phyloP scores from a whole-genome alignment of 140 eudicot species.

The Cichorium intybus region DNA sequence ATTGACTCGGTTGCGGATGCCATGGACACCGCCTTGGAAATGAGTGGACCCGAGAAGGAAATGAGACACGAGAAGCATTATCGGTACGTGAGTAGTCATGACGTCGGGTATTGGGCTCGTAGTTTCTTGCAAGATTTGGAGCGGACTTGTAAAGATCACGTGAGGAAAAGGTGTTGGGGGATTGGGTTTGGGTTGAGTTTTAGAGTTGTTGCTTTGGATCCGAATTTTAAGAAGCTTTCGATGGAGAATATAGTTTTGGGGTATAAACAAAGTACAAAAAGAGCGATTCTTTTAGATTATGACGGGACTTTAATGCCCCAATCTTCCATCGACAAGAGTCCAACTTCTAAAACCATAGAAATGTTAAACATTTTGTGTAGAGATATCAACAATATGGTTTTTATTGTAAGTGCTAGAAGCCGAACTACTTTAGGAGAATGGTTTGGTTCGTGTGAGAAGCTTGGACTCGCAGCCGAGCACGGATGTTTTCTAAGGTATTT shows the following conservation, averaged over 20 bases:
- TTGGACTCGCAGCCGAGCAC: slow-evolving; percentile 85
- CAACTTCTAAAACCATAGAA: slow-evolving; percentile 50
- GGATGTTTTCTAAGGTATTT: slow-evolving; percentile 62
- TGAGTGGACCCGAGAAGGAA: slow-evolving; percentile 69
- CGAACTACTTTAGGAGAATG: slow-evolving; percentile 49
- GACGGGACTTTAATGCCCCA: slow-evolving; percentile 83
- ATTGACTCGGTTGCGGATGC: slow-evolving; percentile 76
- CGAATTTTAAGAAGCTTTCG: slow-evolving; percentile 58
- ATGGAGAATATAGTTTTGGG: slow-evolving; percentile 76
- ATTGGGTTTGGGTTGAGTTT: slow-evolving; percentile 84
- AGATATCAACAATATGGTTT: slow-evolving; percentile 64
- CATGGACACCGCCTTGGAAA: slow-evolving; percentile 57
- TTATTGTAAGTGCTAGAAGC: slow-evolving; percentile 60
- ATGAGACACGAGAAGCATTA: slow-evolving; percentile 74
- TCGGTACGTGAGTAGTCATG: slow-evolving; percentile 75
- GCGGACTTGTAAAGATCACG: slow-evolving; percentile 72
- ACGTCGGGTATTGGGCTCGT: slow-evolving; percentile 77
- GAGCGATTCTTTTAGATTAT: slow-evolving; percentile 73
- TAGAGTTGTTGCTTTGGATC: slow-evolving; percentile 73
- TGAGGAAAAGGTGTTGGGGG: slow-evolving; percentile 72
- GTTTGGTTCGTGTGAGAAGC: slow-evolving; percentile 64
- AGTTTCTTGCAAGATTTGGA: slow-evolving; percentile 74
- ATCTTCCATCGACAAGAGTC: slow-evolving; percentile 65
- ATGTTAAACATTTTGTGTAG: slow-evolving; percentile 50
- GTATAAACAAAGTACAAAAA: slow-evolving; percentile 46